Evolutionary conservation across 176 grass and related monocot species (phyloP).

Genomic region (Avena insularis): DNA sequence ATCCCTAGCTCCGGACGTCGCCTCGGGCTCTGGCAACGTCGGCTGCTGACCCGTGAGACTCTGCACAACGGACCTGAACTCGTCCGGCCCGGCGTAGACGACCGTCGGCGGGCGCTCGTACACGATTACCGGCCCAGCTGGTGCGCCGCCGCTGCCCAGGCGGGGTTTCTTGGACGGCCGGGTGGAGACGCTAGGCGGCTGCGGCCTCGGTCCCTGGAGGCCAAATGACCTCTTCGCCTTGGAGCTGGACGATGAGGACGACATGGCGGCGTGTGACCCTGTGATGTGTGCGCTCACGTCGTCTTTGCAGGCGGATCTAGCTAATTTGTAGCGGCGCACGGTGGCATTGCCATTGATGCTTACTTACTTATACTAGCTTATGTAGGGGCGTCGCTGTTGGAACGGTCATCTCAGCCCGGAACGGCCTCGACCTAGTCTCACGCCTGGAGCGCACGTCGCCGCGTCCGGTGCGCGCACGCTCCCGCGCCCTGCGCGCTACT

Average conservation of each 20-base stretch:
- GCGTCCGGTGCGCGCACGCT: not conserved
- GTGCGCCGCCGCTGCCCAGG: not conserved
- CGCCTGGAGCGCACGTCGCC: not conserved
- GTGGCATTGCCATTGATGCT: not conserved
- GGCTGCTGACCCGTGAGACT: constrained; percentile 49
- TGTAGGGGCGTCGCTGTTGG: not conserved
- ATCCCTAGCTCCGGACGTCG: not conserved
- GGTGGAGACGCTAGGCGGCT: constrained; percentile 36
- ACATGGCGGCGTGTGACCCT: not conserved
- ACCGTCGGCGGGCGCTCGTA: constrained; percentile 61
- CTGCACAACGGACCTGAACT: constrained; percentile 75
- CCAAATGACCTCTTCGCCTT: constrained; percentile 12
- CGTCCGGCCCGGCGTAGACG: constrained; percentile 48
- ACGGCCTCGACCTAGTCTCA: constrained; percentile 15
- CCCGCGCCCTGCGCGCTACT: not conserved
- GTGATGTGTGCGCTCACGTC: not conserved
- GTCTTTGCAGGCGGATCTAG: not conserved
- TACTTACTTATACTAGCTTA: not conserved
- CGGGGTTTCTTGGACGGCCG: constrained; percentile 33
- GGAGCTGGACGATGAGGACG: not conserved
- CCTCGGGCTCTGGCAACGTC: no score
- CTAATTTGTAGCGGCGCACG: not conserved
- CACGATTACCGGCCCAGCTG: constrained; percentile 50
- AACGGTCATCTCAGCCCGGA: not conserved
- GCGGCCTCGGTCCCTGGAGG: constrained; percentile 45